Base-by-base conservation (phyloP, 306 rosid species). In the Vicia sativa region DNA sequence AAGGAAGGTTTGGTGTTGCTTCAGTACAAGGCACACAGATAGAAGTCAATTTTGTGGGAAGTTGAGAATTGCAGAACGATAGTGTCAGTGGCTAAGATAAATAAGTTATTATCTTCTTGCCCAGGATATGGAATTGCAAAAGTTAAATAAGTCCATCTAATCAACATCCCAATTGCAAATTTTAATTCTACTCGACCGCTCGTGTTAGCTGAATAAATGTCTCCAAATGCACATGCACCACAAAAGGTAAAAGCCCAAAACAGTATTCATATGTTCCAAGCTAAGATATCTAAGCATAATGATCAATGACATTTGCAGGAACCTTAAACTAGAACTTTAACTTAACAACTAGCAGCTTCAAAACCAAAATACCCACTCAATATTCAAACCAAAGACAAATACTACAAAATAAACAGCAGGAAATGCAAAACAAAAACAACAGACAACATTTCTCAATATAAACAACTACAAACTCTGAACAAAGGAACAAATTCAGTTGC, bases 391-490 rank as follows among this genome's bases (percentile, higher is more conserved):
- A 19, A 43, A 19, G 11, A 37, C 46, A 16, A 26, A 44, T 46
- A 18, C n/a, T 0, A 2, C 11, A 34, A 44, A 37, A 37, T 18
- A 11, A 50, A 53, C 48, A 46, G 34, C 44, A 66, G 25, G 12
- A 57, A 57, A 54, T 10, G n/a, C 52, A 74, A 59, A 43, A 70
- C 74, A 56, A 42, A 34, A 41, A 28, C 59, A 58, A 57, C 7
- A 70, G 6, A 56, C 6, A 56, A 44, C 44, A 31, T 45, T 43
- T 8, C 15, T 46, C 42, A 61, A 71, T 9, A 25, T 14, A 44
- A 67, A 75, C 35, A 10, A 29, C 39, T 11, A 29, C 39, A 68
- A 50, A 38, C 41, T 39, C 65, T 28, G 28, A 49, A 35, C 42
- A 49, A 21, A 49, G 16, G 15, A 21, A 34, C 72, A 8, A 9